Percentiles rank a stretch among this genome's conserved stretches.
Evolutionary conservation across 1,284 basidiomycete genomes (phyloP).

Genomic region (Ganoderma meredithae): DNA sequence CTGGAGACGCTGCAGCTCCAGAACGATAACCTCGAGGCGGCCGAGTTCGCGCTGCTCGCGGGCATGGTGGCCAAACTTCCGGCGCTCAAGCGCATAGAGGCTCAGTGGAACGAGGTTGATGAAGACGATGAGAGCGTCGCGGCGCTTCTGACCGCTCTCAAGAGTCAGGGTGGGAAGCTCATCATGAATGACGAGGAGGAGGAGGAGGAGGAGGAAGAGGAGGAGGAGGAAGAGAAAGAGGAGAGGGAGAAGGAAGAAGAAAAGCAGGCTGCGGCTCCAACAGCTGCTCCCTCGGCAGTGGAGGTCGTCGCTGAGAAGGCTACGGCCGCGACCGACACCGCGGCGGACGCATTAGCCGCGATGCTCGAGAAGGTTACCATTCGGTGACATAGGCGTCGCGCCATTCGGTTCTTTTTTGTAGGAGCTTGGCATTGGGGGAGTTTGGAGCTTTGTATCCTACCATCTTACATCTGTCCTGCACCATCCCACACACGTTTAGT

Average conservation of each 20-base stretch:
- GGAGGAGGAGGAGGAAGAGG: constrained; percentile 81
- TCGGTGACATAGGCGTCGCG: constrained; percentile 20
- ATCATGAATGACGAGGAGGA: constrained; percentile 76
- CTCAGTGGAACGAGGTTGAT: constrained; percentile 90
- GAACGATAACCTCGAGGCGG: constrained; percentile 87
- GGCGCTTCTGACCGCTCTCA: constrained; percentile 70
- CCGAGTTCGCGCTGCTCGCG: constrained; percentile 74
- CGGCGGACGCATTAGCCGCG: constrained; percentile 65
- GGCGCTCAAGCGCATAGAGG: constrained; percentile 72
- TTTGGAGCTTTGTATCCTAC: constrained; percentile 30
- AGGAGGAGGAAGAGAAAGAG: constrained; percentile 58
- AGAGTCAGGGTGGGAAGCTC: constrained; percentile 70
- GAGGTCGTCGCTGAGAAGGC: constrained; percentile 25
- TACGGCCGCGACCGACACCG: constrained; percentile 45
- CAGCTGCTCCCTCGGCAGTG: constrained; percentile 39
- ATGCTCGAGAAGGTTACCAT: constrained; percentile 64
- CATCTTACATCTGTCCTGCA: constrained; percentile 17
- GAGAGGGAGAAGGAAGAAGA: constrained; percentile 55
- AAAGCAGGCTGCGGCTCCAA: constrained; percentile 41
- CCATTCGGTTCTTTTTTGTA: constrained; percentile 10
- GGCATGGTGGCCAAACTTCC: constrained; percentile 69
- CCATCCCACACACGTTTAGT: constrained; percentile 10
- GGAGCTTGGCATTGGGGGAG: constrained; percentile 14
- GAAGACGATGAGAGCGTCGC: constrained; percentile 78
- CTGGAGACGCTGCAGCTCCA: constrained; percentile 84